Percentiles rank a stretch among this genome's conserved stretches.
Evolutionary conservation across 2,329 filamentous ascomycete genomes (phyloP).

Genomic region (Fusarium siculi): DNA sequence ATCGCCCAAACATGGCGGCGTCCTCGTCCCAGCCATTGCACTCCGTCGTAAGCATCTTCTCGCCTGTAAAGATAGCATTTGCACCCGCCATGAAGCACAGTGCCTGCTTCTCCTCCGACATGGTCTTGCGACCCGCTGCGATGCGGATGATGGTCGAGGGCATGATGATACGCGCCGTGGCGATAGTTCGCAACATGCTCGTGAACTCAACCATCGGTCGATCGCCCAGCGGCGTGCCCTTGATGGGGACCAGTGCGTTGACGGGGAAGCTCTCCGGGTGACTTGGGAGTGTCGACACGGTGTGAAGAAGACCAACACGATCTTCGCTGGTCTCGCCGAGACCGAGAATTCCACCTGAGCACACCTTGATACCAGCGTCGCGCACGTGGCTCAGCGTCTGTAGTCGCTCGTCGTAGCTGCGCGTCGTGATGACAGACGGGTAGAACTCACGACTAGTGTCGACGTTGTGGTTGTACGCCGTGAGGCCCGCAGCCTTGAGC

Average conservation of each 20-base stretch:
- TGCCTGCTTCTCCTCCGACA: constrained; percentile 89
- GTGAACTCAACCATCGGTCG: constrained; percentile 79
- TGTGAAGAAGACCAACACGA: constrained; percentile 84
- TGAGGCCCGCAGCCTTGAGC: constrained; percentile 84
- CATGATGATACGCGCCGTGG: constrained; percentile 84
- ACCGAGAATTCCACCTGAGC: constrained; percentile 88
- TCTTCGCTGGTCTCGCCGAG: constrained; percentile 83
- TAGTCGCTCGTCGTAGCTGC: constrained; percentile 87
- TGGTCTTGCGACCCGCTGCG: constrained; percentile 83
- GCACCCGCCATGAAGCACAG: constrained; percentile 91
- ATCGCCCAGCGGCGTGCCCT: constrained; percentile 86
- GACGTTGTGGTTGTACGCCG: constrained; percentile 94
- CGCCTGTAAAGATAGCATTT: constrained; percentile 94
- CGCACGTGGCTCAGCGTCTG: constrained; percentile 82
- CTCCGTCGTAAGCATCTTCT: constrained; percentile 95
- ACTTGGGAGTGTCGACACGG: constrained; percentile 79
- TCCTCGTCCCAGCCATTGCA: constrained; percentile 94
- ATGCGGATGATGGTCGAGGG: constrained; percentile 87
- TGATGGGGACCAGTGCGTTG: constrained; percentile 90
- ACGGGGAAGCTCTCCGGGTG: constrained; percentile 94
- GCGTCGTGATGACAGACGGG: constrained; percentile 84
- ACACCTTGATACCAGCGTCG: constrained; percentile 88
- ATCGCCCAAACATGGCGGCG: constrained; percentile 81
- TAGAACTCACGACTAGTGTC: constrained; percentile 93
- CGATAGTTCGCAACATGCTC: constrained; percentile 82